phyloP scores from a whole-genome alignment of 1,284 basidiomycete species.

The Stereum hirsutum region DNA sequence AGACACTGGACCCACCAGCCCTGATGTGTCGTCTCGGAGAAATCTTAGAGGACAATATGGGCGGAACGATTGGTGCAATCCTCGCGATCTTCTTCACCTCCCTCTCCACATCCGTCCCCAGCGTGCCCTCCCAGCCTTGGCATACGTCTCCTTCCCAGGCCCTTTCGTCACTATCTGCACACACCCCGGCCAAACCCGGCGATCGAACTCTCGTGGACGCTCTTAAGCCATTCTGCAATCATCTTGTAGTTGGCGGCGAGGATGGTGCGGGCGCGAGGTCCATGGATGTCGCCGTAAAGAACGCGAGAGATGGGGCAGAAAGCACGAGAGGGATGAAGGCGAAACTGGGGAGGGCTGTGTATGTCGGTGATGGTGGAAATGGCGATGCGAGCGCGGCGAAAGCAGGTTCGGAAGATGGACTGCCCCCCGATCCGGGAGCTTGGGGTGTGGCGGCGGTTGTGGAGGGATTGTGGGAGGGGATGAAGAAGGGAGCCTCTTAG shows the following conservation, averaged over 20 bases:
- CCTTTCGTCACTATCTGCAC: conserved; percentile 23
- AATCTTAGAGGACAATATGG: conserved; percentile 19
- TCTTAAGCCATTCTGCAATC: conserved; percentile 34
- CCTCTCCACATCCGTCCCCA: conserved; percentile 18
- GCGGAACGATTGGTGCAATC: conserved; percentile 21
- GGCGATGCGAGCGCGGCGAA: conserved; percentile 3
- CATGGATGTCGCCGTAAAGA: conserved; percentile 25
- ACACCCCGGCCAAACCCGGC: conserved; percentile 43
- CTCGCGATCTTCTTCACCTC: conserved; percentile 43
- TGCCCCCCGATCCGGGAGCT: conserved; percentile 44
- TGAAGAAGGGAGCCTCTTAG: too few species aligned
- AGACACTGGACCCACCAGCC: background rate
- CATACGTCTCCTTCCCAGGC: conserved; percentile 20
- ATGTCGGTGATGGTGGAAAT: conserved; percentile 26
- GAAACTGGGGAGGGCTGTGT: conserved; percentile 39
- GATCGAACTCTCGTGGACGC: conserved; percentile 49
- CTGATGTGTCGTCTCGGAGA: conserved; percentile 7
- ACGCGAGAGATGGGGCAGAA: conserved; percentile 34
- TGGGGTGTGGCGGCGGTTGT: conserved; percentile 36
- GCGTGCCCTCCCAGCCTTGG: conserved; percentile 18
- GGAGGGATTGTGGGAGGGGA: conserved; percentile 19
- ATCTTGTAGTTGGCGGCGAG: conserved; percentile 19
- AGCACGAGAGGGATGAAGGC: conserved; percentile 36
- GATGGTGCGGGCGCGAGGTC: background rate
- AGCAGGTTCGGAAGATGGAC: conserved; percentile 1